Evolutionary conservation across 148 eudicot species (phyloP).

Genomic region (Nyssa sinensis): DNA sequence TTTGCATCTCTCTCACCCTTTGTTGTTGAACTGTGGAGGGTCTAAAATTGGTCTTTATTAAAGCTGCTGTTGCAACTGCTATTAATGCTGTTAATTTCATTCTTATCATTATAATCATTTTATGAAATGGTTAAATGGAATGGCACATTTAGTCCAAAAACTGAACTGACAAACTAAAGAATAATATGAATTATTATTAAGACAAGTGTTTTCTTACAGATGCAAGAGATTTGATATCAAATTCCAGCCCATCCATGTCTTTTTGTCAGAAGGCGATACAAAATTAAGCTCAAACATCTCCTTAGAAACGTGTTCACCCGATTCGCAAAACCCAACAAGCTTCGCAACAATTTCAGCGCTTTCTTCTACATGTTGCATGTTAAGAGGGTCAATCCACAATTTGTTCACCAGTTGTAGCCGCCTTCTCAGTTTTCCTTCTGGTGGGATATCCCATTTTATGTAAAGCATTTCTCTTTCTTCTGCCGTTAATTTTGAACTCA

Average conservation of each 20-base stretch:
- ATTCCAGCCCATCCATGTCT: slow-evolving; percentile 98
- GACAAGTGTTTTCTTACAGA: slow-evolving; percentile 33
- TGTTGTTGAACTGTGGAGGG: no score
- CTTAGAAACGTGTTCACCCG: slow-evolving; percentile 64
- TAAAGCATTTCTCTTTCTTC: slow-evolving; percentile 86
- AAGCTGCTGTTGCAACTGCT: neutral
- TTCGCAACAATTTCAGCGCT: slow-evolving; percentile 94
- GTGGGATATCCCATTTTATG: slow-evolving; percentile 87
- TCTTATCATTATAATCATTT: neutral
- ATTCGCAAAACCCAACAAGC: slow-evolving; percentile 90
- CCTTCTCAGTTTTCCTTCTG: slow-evolving; percentile 81
- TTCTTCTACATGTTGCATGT: slow-evolving; percentile 81
- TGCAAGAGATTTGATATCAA: slow-evolving; percentile 86
- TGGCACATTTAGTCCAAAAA: neutral
- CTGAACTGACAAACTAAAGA: neutral
- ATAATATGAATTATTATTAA: neutral
- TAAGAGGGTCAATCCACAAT: slow-evolving; percentile 88
- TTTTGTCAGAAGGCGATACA: slow-evolving; percentile 69
- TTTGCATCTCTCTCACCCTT: no score
- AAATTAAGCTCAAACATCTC: slow-evolving; percentile 96
- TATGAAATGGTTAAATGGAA: no score
- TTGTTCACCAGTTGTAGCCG: slow-evolving; percentile 85
- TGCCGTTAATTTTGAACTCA: slow-evolving; percentile 63
- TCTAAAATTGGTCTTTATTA: no score
- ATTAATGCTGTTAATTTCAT: neutral